Evolutionary conservation across 768 basidiomycete genomes (phyloP).

Genomic region (Lactifluus pinguis): DNA sequence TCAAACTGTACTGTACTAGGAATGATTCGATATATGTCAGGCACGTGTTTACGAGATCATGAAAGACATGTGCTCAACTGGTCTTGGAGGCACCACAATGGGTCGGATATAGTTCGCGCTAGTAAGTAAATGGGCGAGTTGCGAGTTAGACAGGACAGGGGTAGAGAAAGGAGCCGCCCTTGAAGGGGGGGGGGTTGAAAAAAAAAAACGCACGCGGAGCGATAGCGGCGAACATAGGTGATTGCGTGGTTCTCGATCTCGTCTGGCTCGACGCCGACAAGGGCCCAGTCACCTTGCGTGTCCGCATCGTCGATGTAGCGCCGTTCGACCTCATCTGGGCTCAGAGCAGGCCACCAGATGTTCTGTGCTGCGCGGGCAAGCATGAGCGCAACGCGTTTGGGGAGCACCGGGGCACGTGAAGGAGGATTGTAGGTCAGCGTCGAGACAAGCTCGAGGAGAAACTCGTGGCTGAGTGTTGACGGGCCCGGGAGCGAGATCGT

Average conservation of each 20-base stretch:
- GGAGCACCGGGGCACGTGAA: conserved; percentile 64
- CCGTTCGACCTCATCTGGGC: conserved; percentile 84
- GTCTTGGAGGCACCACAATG: conserved; percentile 14
- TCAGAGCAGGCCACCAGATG: conserved; percentile 87
- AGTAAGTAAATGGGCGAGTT: not conserved
- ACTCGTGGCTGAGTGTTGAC: conserved; percentile 73
- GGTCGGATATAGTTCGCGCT: conserved; percentile 18
- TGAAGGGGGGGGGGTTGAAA: no score
- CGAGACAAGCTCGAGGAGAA: conserved; percentile 68
- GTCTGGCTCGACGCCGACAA: conserved; percentile 71
- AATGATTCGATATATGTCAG: not conserved
- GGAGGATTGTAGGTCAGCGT: conserved; percentile 72
- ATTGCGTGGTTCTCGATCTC: conserved; percentile 86
- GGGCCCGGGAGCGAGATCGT: conserved; percentile 86
- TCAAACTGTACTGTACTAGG: not conserved
- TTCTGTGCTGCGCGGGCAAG: conserved; percentile 56
- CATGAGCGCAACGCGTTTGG: conserved; percentile 57
- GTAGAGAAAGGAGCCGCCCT: not conserved
- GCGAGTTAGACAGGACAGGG: conserved; percentile 3
- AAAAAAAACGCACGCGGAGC: conserved; percentile 62
- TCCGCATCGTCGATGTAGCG: conserved; percentile 78
- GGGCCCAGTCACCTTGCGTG: conserved; percentile 72
- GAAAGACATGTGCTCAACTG: not conserved
- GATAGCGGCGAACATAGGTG: conserved; percentile 81
- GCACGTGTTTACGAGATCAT: not conserved